Base-by-base conservation (phyloP, 305 asterid species). In the Caryopteris hybrid region DNA sequence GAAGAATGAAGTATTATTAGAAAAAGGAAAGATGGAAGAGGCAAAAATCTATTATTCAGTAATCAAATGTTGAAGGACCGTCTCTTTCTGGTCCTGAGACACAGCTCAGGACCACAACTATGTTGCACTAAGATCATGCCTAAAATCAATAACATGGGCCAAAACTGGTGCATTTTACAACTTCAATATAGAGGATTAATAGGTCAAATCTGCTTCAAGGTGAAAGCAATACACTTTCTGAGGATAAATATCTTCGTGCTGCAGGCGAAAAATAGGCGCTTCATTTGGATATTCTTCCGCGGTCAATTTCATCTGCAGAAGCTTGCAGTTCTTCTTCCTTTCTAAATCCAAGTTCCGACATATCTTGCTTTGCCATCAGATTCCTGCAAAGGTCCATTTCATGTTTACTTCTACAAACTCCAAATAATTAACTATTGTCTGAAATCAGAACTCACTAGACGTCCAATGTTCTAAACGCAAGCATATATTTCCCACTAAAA, bases 311-410 rank as follows among this genome's bases (percentile, higher is more conserved):
- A 45, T 61, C 77, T 11, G 63, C 63, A 47, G 81, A 72, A 51
- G 77, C 80, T 76, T 82, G 76, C 33, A 47, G 16, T 33, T 71
- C 81, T 36, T 33, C 52, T 59, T 63, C 85, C 62, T 72, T 79
- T 33, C 84, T 69, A 61, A 93, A 93, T 68, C 99, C 97, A 57
- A 93, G 92, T 73, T 93, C 97, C 0, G 91, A 77, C 96, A 87
- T 84, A 36, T 93, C 92, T 83, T 93, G 96, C 77, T 82, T 93
- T 53, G 99, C 99, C 99, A 93, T 93, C 87, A 91, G 81, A 74
- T 93, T 91, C 89, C 99, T 93, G 86, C 86, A 80, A 69, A 54
- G 43, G 2, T 17, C n/a, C 41, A 66, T 14, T 4, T 9, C 34
- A 23, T 18, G 39, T 47, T 46, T 55, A 46, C 34, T 66, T 38